Percentiles rank a stretch among this genome's conserved stretches.
Evolutionary conservation across 2,329 filamentous ascomycete species (phyloP).

Genomic region (Diplodia sapinea): DNA sequence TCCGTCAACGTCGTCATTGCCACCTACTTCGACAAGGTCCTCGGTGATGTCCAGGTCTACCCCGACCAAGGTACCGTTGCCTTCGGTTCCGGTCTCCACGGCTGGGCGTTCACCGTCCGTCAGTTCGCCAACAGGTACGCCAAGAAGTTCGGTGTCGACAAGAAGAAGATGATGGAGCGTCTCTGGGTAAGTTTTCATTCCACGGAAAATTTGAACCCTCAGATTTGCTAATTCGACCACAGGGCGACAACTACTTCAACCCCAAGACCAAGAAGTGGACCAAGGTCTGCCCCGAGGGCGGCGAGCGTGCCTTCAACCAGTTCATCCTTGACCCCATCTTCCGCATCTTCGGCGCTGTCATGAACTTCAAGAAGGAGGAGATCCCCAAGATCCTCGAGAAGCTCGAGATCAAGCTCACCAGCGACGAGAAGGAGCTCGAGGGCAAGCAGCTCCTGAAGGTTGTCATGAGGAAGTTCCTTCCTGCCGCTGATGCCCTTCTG

Average conservation of each 20-base stretch:
- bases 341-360: slow-evolving; percentile 95
- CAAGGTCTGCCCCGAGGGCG: slow-evolving; percentile 81
- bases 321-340: slow-evolving; percentile 99
- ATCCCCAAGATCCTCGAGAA: slow-evolving; percentile 82
- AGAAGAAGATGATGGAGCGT: slow-evolving; percentile 99
- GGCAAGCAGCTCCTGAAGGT: slow-evolving; percentile 98
- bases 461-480: slow-evolving; percentile 98
- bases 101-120: slow-evolving; percentile 99
- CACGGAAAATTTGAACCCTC: not conserved
- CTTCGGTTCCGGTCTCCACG: slow-evolving; percentile 99
- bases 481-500: slow-evolving; percentile 94
- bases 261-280: slow-evolving; percentile 99
- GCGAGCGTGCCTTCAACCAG: slow-evolving; percentile 99
- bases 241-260: slow-evolving; percentile 99
- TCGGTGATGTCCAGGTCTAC: slow-evolving; percentile 98
- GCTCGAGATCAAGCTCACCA: slow-evolving; percentile 88
- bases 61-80: slow-evolving; percentile 97
- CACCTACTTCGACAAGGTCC: slow-evolving; percentile 95
- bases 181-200: slow-evolving; percentile 76
- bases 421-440: slow-evolving; percentile 89
- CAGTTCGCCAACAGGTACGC: slow-evolving; percentile 96
- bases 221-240: slow-evolving; percentile 37
- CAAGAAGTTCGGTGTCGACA: slow-evolving; percentile 99
- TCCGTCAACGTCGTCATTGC: slow-evolving; percentile 99
- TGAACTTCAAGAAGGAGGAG: slow-evolving; percentile 99